Evolutionary conservation across 1,284 basidiomycete species (phyloP).

Genomic region (Melampsora americana): DNA sequence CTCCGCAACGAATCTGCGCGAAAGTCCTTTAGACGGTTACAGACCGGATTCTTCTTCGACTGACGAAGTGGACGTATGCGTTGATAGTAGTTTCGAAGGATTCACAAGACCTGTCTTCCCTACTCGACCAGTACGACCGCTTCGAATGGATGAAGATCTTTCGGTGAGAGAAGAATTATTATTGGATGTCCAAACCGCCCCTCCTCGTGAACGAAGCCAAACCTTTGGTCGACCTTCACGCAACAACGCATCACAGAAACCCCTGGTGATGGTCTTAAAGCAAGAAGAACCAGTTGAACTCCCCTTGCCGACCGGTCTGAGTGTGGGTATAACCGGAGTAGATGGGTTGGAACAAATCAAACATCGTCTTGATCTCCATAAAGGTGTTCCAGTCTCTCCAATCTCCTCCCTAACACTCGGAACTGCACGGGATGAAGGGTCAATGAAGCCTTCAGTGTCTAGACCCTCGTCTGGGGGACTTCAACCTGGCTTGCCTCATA

Average conservation of each 20-base stretch:
- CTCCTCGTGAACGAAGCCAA: not conserved
- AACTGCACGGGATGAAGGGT: not conserved
- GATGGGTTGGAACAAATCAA: not conserved
- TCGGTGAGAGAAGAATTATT: too few relatives aligned
- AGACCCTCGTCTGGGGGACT: not conserved
- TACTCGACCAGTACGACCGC: too few relatives aligned
- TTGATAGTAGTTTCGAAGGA: too few relatives aligned
- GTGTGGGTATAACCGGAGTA: not conserved
- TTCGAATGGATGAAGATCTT: too few relatives aligned
- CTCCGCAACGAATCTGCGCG: too few relatives aligned
- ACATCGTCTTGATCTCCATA: not conserved
- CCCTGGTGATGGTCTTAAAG: not conserved
- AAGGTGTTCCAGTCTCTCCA: not conserved
- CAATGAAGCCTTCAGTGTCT: not conserved
- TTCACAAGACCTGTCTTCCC: too few relatives aligned
- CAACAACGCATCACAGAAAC: not conserved
- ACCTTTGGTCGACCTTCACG: not conserved
- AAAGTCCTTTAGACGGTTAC: too few relatives aligned
- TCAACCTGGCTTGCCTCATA: not conserved
- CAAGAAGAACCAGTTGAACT: not conserved
- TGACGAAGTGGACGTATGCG: too few relatives aligned
- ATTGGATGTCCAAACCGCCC: too few relatives aligned
- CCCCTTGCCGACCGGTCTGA: not conserved
- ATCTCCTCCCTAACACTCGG: not conserved
- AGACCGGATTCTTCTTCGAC: too few relatives aligned